Evolutionary conservation across 345 rosid genomes (phyloP).

Genomic region (Durio zibethinus): DNA sequence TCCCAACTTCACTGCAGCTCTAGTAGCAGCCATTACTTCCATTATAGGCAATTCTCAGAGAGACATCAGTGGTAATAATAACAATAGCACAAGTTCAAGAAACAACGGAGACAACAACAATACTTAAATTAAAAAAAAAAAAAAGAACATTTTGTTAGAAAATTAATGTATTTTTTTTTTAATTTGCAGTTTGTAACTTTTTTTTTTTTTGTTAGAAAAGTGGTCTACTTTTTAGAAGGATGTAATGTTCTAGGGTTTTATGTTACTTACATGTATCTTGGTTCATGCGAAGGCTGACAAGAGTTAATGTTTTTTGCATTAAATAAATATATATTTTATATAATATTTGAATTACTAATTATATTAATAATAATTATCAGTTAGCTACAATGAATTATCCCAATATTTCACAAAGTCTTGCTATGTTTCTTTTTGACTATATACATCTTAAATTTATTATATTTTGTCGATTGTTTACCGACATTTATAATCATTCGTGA

Average conservation of each 20-base stretch:
- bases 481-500: no score
- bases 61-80: neutral
- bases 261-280: neutral
- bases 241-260: neutral
- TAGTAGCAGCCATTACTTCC: conserved; percentile 49
- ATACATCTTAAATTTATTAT: no score
- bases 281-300: neutral
- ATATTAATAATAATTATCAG: no score
- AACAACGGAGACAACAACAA: conserved; percentile 16
- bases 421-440: no score
- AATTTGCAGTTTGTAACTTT: neutral
- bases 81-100: neutral
- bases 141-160: neutral
- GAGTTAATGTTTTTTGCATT: neutral
- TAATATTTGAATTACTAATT: neutral
- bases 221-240: neutral
- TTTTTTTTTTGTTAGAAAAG: neutral
- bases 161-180: neutral
- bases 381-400: no score
- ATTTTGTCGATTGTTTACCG: no score
- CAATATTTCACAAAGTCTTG: no score
- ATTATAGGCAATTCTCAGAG: conserved; percentile 26
- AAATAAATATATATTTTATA: no score
- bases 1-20: conserved; percentile 54
- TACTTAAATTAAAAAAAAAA: neutral